Evolutionary conservation across 1,139 yeast species (phyloP).

Genomic region (Scheffersomyces titani): DNA sequence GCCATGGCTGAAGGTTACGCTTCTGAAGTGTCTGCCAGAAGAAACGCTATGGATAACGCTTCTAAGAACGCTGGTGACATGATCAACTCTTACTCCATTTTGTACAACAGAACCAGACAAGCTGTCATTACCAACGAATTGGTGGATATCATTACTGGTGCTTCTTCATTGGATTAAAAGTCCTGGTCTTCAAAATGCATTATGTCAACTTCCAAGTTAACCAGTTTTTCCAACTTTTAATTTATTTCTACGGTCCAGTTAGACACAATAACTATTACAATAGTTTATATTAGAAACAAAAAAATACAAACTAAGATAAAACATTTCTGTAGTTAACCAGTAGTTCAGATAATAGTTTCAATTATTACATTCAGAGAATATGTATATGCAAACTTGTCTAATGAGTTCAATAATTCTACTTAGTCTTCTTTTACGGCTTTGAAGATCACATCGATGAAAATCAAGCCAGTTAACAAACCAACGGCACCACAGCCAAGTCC

Average conservation of each 20-base stretch:
- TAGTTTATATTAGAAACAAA: neutral
- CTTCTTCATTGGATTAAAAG: conserved; percentile 87
- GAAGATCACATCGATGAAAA: conserved; percentile 60
- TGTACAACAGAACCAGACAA: conserved; percentile 99
- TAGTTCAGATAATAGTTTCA: neutral
- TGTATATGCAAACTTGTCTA: neutral
- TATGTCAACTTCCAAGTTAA: neutral
- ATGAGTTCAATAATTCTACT: neutral
- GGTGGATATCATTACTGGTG: conserved; percentile 99
- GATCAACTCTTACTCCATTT: conserved; percentile 93
- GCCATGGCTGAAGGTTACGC: conserved; percentile 99
- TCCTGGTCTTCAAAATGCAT: conserved; percentile 4
- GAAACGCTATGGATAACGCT: conserved; percentile 99
- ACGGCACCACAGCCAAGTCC: conserved; percentile 78
- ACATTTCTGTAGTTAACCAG: neutral
- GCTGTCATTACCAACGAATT: conserved; percentile 99
- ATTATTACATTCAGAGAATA: too few species aligned
- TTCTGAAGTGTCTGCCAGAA: conserved; percentile 96
- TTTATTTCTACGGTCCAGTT: neutral
- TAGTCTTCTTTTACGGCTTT: conserved; percentile 60
- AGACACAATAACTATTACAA: neutral
- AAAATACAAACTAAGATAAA: neutral
- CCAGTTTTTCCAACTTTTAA: neutral
- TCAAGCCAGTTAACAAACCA: conserved; percentile 64
- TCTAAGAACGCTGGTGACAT: conserved; percentile 99